phyloP scores from a whole-genome alignment of 1,139 yeast species.

The Arxiozyma bovina region DNA sequence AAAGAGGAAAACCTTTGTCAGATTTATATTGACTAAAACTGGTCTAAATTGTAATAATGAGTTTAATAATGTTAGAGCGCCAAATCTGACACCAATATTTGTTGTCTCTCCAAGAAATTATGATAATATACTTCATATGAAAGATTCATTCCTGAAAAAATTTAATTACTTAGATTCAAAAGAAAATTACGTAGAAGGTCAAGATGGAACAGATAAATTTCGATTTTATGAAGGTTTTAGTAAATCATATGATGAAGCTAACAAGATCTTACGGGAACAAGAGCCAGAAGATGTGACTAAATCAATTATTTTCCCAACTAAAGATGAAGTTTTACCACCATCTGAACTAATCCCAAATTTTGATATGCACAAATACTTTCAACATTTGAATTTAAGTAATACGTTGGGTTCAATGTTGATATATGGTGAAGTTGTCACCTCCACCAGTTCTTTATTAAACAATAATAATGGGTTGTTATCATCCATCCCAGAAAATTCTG shows the following conservation, averaged over 20 bases:
- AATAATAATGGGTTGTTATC: slow-evolving; percentile 51
- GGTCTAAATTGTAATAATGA: slow-evolving; percentile 58
- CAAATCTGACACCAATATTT: slow-evolving; percentile 54
- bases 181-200: slow-evolving; percentile 13
- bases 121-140: slow-evolving; percentile 27
- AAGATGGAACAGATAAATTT: slow-evolving; percentile 30
- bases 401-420: slow-evolving; percentile 55
- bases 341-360: slow-evolving; percentile 59
- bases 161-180: slow-evolving; percentile 9
- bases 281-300: slow-evolving; percentile 51
- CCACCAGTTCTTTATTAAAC: slow-evolving; percentile 75
- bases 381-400: slow-evolving; percentile 35
- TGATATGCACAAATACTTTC: slow-evolving; percentile 50
- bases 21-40: slow-evolving; percentile 45
- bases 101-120: slow-evolving; percentile 34
- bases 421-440: slow-evolving; percentile 84
- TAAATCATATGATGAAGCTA: slow-evolving; percentile 29
- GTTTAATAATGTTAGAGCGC: slow-evolving; percentile 42
- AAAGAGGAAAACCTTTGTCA: slow-evolving; percentile 47
- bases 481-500: slow-evolving; percentile 24
- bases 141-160: slow-evolving; percentile 9
- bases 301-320: slow-evolving; percentile 35
- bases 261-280: slow-evolving; percentile 27
- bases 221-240: slow-evolving; percentile 22
- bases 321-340: slow-evolving; percentile 39